These are phyloP conservation scores for Tuber melanosporum DNA, from an alignment of 495 filamentous ascomycete species.

Conservation along the genomic window DNA sequence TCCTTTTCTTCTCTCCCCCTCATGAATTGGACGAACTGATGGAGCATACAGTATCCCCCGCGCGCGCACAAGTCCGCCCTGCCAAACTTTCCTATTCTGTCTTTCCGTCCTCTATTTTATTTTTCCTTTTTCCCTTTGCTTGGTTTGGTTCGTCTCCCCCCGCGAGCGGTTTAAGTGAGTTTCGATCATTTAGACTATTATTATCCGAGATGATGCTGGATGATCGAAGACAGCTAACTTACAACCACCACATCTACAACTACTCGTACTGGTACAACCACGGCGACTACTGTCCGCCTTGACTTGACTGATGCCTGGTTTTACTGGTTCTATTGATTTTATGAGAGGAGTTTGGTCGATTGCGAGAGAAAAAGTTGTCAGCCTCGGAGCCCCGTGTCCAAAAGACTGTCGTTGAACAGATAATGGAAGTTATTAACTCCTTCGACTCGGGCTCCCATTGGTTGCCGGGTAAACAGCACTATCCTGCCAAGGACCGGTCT, in stretches of 20 bases:
- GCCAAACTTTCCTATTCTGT: background rate
- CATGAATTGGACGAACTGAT: background rate
- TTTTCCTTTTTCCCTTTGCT: background rate
- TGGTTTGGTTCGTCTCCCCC: background rate
- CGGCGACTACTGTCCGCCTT: background rate
- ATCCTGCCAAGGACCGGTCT: too few relatives aligned
- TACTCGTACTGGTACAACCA: background rate
- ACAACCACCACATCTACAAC: background rate
- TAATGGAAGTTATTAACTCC: too few relatives aligned
- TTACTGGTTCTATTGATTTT: background rate
- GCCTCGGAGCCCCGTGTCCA: too few relatives aligned
- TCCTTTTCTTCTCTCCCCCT: background rate
- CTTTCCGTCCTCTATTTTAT: background rate
- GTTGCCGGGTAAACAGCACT: too few relatives aligned
- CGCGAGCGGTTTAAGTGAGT: too few relatives aligned
- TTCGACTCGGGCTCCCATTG: too few relatives aligned
- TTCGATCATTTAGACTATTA: too few relatives aligned
- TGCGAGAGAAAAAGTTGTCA: background rate
- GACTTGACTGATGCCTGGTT: background rate
- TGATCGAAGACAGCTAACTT: background rate
- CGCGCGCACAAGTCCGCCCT: background rate
- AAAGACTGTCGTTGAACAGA: too few relatives aligned
- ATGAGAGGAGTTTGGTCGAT: too few relatives aligned
- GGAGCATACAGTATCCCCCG: background rate
- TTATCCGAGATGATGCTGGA: background rate